These are phyloP conservation scores for Epichloe coenophiala DNA, from an alignment of 2,329 filamentous ascomycete genomes.

Conservation along the genomic window DNA sequence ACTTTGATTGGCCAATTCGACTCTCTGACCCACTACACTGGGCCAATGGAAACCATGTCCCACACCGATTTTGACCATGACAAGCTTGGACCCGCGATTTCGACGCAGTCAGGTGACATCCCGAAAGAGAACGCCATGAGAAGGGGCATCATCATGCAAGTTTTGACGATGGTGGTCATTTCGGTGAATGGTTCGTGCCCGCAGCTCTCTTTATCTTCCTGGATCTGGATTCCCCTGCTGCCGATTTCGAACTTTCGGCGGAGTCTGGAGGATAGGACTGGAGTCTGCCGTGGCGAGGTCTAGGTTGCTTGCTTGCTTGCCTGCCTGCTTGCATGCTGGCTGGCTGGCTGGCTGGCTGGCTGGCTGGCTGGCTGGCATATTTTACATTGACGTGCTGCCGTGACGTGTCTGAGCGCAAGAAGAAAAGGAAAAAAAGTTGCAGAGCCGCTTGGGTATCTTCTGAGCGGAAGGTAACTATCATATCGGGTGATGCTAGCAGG, in stretches of 20 bases:
- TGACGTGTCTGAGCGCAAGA: not conserved
- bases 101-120: constrained; percentile 12
- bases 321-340: too few species aligned
- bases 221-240: not conserved
- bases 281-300: not conserved
- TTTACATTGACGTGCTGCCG: not conserved
- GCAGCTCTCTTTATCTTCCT: not conserved
- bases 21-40: constrained; percentile 8
- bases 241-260: not conserved
- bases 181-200: not conserved
- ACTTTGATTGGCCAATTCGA: constrained; percentile 16
- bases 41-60: constrained; percentile 18
- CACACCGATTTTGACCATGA: constrained; percentile 18
- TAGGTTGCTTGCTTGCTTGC: not conserved
- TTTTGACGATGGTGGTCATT: not conserved
- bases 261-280: not conserved
- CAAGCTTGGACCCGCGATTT: constrained; percentile 1
- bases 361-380: not conserved
- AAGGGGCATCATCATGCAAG: not conserved
- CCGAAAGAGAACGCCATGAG: not conserved
- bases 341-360: too few species aligned
- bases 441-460: not conserved
- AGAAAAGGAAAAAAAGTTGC: not conserved
- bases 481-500: not conserved
- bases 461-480: not conserved